Percentiles rank a stretch among this genome's conserved stretches.
Conservation (phyloP, 164 flowering plant genomes). For the Vitis amurensis region DNA sequence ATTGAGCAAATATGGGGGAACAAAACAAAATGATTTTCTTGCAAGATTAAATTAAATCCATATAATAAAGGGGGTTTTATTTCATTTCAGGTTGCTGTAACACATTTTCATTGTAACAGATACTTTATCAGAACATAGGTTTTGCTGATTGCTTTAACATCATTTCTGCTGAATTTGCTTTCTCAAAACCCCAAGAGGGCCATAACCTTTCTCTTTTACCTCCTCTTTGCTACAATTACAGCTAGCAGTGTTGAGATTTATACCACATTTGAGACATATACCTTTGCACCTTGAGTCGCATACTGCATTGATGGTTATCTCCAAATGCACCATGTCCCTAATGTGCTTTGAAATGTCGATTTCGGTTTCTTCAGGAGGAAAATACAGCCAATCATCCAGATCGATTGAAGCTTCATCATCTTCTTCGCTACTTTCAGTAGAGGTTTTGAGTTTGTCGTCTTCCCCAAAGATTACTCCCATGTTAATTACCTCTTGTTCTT, state of each 20-base stretch:
- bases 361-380: constrained; percentile 68
- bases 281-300: constrained; percentile 83
- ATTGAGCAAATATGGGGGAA: too few species aligned
- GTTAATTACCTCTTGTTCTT: constrained; percentile 59
- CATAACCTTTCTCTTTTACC: constrained; percentile 31
- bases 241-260: constrained; percentile 55
- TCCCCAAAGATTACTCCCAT: constrained; percentile 58
- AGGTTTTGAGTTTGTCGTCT: constrained; percentile 23
- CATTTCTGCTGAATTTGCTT: constrained; percentile 46
- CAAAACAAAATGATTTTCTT: too few species aligned
- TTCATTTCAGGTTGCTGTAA: too few species aligned
- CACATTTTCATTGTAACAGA: too few species aligned
- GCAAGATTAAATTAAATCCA: too few species aligned
- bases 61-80: too few species aligned
- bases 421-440: constrained; percentile 14
- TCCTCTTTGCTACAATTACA: constrained; percentile 56
- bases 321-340: constrained; percentile 80
- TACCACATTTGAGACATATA: constrained; percentile 72
- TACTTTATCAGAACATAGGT: too few species aligned
- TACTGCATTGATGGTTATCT: constrained; percentile 61
- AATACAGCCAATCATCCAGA: constrained; percentile 74
- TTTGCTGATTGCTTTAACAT: background rate
- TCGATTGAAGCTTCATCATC: constrained; percentile 59
- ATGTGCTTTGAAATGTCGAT: constrained; percentile 86
- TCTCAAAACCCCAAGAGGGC: constrained; percentile 61